phyloP scores from a whole-genome alignment of 306 rosid species.

The Corylus avellana region DNA sequence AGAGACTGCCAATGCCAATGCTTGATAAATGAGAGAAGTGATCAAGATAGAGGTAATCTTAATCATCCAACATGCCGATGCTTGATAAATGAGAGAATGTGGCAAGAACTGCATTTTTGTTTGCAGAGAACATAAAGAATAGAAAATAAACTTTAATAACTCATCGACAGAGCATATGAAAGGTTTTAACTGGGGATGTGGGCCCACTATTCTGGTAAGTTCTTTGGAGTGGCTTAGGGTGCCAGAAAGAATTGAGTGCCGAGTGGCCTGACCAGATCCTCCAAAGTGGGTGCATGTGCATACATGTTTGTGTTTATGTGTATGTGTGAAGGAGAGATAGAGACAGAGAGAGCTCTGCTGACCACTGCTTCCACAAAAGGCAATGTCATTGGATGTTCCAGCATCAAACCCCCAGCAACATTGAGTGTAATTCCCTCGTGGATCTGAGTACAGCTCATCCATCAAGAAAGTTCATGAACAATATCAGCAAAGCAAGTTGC shows the following conservation, averaged over 20 bases:
- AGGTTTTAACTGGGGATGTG: not conserved
- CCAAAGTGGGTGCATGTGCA: constrained; percentile 14
- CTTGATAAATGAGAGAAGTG: too few relatives aligned
- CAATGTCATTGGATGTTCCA: constrained; percentile 83
- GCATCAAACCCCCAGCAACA: constrained; percentile 90
- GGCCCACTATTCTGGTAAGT: not conserved
- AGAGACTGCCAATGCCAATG: too few relatives aligned
- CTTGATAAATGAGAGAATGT: not conserved
- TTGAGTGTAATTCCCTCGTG: constrained; percentile 75
- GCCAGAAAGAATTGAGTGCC: not conserved
- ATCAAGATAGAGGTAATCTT: constrained; percentile 5
- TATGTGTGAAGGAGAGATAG: constrained; percentile 6
- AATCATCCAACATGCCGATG: constrained; percentile 1
- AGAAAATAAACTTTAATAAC: not conserved
- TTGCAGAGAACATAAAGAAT: not conserved
- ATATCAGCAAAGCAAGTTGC: constrained; percentile 32
- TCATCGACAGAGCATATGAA: not conserved
- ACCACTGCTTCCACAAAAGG: constrained; percentile 94
- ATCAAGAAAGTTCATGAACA: constrained; percentile 48
- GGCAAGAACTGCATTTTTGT: constrained; percentile 11
- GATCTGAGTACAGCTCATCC: constrained; percentile 63
- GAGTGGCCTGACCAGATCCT: not conserved
- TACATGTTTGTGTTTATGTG: not conserved
- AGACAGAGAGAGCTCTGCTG: constrained; percentile 28
- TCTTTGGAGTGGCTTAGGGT: constrained; percentile 1